Conservation (phyloP, 2,329 filamentous ascomycete genomes). For the Sarocladium brachiariae region DNA sequence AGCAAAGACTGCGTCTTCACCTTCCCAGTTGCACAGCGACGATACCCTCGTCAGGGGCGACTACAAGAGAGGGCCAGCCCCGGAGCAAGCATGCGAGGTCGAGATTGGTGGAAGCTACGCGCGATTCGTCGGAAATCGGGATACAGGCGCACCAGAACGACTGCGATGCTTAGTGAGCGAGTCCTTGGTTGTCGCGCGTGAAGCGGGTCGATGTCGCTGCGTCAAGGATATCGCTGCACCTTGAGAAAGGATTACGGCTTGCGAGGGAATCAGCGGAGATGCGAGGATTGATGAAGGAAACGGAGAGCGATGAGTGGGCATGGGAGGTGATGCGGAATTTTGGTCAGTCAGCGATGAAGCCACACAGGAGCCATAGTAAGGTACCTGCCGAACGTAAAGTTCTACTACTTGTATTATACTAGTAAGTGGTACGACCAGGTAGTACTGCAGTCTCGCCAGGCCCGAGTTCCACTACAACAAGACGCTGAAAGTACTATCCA, state of each 20-base stretch:
- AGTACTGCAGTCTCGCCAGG: no score
- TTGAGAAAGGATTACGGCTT: neutral
- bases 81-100: neutral
- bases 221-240: no score
- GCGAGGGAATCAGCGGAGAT: neutral
- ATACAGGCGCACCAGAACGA: neutral
- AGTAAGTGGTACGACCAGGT: no score
- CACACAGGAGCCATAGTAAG: neutral
- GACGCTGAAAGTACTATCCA: no score
- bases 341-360: neutral
- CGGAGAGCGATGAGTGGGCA: neutral
- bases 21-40: neutral
- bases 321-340: neutral
- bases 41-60: constrained; percentile 3
- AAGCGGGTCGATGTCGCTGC: no score
- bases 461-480: no score
- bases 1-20: neutral
- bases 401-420: no score
- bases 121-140: neutral
- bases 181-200: no score
- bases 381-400: no score
- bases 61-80: neutral
- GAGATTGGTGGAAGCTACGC: neutral
- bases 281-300: neutral
- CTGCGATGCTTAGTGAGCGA: no score